phyloP scores from a whole-genome alignment of 202 grass and related monocot genomes.

The Eragrostis tef region DNA sequence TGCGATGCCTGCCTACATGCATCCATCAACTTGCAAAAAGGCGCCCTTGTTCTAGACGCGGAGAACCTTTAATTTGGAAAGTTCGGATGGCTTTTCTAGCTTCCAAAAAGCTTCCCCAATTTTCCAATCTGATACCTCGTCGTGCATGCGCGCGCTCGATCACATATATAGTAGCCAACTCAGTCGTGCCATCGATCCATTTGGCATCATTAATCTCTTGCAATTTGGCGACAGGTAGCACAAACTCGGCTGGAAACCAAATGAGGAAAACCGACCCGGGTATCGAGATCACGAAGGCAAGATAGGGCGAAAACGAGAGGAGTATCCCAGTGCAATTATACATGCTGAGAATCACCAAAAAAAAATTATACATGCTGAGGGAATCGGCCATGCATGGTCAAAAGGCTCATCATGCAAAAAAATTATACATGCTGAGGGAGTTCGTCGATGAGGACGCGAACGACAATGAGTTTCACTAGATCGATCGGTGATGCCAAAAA shows the following conservation, averaged over 20 bases:
- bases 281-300: constrained; percentile 4
- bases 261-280: background rate
- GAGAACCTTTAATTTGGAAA: constrained; percentile 19
- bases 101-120: background rate
- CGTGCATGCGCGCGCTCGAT: background rate
- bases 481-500: background rate
- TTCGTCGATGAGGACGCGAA: background rate
- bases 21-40: background rate
- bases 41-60: background rate
- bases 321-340: background rate
- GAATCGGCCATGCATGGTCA: constrained; percentile 25
- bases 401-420: constrained; percentile 21
- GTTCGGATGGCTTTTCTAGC: background rate
- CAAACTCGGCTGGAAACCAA: background rate
- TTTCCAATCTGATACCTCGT: constrained; percentile 27
- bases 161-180: background rate
- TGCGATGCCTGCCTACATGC: background rate
- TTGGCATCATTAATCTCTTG: background rate
- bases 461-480: background rate
- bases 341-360: too few species aligned
- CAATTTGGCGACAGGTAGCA: background rate
- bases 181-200: background rate
- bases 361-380: background rate
- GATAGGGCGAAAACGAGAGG: constrained; percentile 24
- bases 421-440: background rate